phyloP scores from a whole-genome alignment of 768 basidiomycete species.

The Tylopilus intermedius region DNA sequence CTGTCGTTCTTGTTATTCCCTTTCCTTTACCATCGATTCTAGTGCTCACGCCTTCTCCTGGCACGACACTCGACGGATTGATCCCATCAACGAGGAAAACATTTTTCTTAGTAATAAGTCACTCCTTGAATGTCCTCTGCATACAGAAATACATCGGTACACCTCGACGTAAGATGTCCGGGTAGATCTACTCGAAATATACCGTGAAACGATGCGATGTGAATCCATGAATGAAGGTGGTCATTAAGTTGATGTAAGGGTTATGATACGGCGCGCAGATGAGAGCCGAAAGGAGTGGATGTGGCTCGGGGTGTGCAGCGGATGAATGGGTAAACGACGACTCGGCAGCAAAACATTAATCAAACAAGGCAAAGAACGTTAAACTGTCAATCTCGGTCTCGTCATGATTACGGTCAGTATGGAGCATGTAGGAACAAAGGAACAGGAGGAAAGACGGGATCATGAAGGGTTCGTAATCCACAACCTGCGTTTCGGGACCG shows the following conservation, averaged over 20 bases:
- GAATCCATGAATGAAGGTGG: constrained; percentile 28
- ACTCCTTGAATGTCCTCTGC: constrained; percentile 33
- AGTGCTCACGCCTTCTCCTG: constrained; percentile 1
- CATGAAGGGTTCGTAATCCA: constrained; percentile 67
- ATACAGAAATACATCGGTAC: constrained; percentile 34
- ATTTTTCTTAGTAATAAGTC: constrained; percentile 29
- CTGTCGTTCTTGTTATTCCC: constrained; percentile 2
- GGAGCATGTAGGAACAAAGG: constrained; percentile 11
- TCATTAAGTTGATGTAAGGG: constrained; percentile 23
- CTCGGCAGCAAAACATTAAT: constrained; percentile 13
- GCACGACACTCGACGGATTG: neutral
- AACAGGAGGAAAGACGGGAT: constrained; percentile 5
- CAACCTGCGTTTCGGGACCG: constrained; percentile 68
- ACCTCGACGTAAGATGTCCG: constrained; percentile 29
- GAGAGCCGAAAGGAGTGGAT: constrained; percentile 1
- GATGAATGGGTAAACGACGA: constrained; percentile 13
- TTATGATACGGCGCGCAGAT: constrained; percentile 24
- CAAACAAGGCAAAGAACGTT: constrained; percentile 6
- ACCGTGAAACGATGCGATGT: constrained; percentile 32
- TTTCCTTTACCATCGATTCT: neutral
- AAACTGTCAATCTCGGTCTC: constrained; percentile 8
- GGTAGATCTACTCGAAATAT: constrained; percentile 35
- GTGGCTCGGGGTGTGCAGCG: neutral
- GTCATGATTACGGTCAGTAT: constrained; percentile 22
- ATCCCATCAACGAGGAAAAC: neutral